These are phyloP conservation scores for Globisporangium carolinianum DNA, from an alignment of 352 stramenopile genomes.

Conservation along the genomic window DNA sequence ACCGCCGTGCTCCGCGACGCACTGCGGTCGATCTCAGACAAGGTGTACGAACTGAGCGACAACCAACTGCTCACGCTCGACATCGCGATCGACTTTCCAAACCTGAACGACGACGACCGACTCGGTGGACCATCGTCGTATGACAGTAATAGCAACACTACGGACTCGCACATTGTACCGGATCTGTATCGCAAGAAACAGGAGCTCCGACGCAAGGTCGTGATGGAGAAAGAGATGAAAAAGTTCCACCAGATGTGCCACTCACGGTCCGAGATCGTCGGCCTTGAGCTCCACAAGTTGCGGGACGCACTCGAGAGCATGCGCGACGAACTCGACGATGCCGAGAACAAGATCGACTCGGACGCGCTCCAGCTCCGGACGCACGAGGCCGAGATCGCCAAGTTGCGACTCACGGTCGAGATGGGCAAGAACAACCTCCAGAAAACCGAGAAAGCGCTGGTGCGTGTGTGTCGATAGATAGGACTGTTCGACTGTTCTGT, in stretches of 20 bases:
- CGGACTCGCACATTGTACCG: slow-evolving; percentile 31
- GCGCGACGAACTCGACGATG: slow-evolving; percentile 49
- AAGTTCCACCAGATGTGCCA: slow-evolving; percentile 63
- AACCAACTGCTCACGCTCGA: slow-evolving; percentile 40
- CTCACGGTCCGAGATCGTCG: slow-evolving; percentile 48
- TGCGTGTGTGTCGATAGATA: slow-evolving; percentile 12
- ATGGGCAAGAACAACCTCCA: slow-evolving; percentile 45
- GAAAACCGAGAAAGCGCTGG: slow-evolving; percentile 40
- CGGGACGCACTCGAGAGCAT: slow-evolving; percentile 31
- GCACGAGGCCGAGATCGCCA: slow-evolving; percentile 55
- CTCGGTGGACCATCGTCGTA: slow-evolving; percentile 10
- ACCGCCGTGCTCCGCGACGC: slow-evolving; percentile 44
- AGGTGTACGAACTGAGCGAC: slow-evolving; percentile 39
- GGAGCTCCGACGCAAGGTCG: slow-evolving; percentile 57
- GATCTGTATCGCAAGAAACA: slow-evolving; percentile 68
- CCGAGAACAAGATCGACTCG: slow-evolving; percentile 69
- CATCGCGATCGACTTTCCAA: slow-evolving; percentile 38
- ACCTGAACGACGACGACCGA: slow-evolving; percentile 18
- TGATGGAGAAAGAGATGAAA: slow-evolving; percentile 68
- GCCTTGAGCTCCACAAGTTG: slow-evolving; percentile 50
- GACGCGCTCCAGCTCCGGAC: slow-evolving; percentile 53
- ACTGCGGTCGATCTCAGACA: slow-evolving; percentile 43
- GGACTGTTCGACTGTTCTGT: too few species aligned
- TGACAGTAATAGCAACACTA: neutral
- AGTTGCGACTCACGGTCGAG: slow-evolving; percentile 57